These are phyloP conservation scores for Mangifera indica DNA, from an alignment of 345 rosid genomes.

Conservation along the genomic window DNA sequence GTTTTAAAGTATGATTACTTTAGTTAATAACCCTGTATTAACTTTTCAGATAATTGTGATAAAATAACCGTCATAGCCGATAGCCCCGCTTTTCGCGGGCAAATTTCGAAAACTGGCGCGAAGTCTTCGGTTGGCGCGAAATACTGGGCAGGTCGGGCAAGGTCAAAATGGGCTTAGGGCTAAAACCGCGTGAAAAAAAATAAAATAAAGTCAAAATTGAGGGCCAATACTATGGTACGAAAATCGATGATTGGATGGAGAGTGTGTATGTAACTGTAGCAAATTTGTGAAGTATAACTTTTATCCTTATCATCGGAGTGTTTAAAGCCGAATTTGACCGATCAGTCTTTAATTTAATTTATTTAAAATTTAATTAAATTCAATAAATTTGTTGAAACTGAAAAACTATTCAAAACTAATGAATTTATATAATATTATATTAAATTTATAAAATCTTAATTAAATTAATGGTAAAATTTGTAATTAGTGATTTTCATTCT, in stretches of 20 bases:
- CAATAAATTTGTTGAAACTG: no score
- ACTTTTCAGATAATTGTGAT: no score
- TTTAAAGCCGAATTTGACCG: no score
- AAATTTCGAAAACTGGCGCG: slow-evolving; percentile 23
- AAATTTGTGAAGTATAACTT: background rate
- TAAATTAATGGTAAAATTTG: no score
- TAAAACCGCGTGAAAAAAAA: slow-evolving; percentile 28
- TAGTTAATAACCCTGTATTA: no score
- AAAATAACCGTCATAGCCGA: slow-evolving; percentile 16
- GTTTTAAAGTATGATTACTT: no score
- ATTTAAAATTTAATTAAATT: no score
- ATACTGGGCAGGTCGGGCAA: slow-evolving; percentile 33
- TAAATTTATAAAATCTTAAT: no score
- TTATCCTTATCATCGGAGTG: background rate
- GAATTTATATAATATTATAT: no score
- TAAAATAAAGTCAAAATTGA: background rate
- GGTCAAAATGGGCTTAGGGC: slow-evolving; percentile 9
- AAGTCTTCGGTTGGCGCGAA: slow-evolving; percentile 33
- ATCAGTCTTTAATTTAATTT: no score
- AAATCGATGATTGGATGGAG: slow-evolving; percentile 24
- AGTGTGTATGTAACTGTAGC: background rate
- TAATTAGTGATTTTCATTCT: no score
- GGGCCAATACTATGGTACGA: slow-evolving; percentile 24
- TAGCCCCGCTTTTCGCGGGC: slow-evolving; percentile 36
- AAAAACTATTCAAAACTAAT: no score